Conservation (phyloP, 2,329 filamentous ascomycete species). For the Emergomyces pasteurianus region DNA sequence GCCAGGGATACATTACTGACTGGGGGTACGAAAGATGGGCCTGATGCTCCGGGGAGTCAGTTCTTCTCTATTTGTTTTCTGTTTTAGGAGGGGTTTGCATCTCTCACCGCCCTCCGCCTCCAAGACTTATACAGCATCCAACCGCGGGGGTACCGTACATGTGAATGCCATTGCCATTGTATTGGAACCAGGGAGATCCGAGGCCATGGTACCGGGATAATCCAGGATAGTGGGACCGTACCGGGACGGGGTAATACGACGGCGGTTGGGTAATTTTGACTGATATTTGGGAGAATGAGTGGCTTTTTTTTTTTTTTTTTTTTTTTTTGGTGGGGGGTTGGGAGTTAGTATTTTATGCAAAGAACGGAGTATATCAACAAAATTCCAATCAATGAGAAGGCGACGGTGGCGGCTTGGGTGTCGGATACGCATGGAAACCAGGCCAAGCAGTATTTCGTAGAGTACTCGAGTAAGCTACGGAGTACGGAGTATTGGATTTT, state of each 20-base stretch:
- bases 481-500: no score
- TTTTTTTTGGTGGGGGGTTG: no score
- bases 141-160: not conserved
- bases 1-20: not conserved
- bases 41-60: not conserved
- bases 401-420: no score
- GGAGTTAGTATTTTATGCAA: constrained; percentile 2
- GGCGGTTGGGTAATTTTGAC: not conserved
- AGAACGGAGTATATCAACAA: not conserved
- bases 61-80: not conserved
- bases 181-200: not conserved
- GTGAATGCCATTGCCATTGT: not conserved
- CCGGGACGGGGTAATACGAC: not conserved
- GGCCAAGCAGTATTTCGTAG: no score
- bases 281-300: not conserved
- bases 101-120: not conserved
- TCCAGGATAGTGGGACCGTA: not conserved
- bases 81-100: no score
- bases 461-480: no score
- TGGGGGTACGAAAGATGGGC: no score
- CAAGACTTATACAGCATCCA: no score
- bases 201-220: not conserved
- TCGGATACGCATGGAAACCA: no score
- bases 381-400: no score
- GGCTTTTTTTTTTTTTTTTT: not conserved